phyloP scores from a whole-genome alignment of 805 yeast species.

The Yarrowia sp. region DNA sequence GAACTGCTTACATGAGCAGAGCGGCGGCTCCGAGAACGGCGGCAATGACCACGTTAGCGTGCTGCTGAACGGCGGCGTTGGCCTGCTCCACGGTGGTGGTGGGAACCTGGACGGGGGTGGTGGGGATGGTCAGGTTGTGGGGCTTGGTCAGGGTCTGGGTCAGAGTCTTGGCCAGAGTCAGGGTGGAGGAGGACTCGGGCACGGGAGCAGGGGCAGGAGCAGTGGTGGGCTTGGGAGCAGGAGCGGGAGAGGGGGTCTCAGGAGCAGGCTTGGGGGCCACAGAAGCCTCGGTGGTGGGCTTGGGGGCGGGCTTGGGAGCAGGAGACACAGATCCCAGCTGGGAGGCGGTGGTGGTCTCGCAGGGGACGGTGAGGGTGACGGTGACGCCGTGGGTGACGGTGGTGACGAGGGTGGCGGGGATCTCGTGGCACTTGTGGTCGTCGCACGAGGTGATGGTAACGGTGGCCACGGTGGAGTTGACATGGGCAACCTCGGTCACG shows the following conservation, averaged over 20 bases:
- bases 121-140: constrained; percentile 5
- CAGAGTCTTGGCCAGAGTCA: constrained; percentile 10
- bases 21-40: constrained; percentile 32
- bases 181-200: constrained; percentile 7
- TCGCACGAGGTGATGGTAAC: constrained; percentile 34
- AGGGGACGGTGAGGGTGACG: constrained; percentile 24
- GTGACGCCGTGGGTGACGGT: constrained; percentile 24
- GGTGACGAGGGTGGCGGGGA: constrained; percentile 31
- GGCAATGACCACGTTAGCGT: constrained; percentile 14
- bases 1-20: constrained; percentile 1
- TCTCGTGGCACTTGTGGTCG: constrained; percentile 28
- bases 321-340: neutral
- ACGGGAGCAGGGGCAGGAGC: neutral
- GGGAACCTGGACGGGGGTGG: constrained; percentile 7
- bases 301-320: constrained; percentile 7
- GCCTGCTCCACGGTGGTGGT: neutral
- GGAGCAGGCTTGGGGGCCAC: neutral
- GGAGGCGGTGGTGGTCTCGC: constrained; percentile 23
- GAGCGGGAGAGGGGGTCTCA: neutral
- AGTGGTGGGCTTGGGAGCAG: neutral
- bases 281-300: neutral
- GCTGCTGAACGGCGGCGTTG: constrained; percentile 25
- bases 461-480: constrained; percentile 27
- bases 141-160: neutral
- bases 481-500: neutral